Evolutionary conservation across 495 filamentous ascomycete genomes (phyloP), one percentile per base, ranked within the genome.

Genomic region (Lentithecium fluviatile): DNA sequence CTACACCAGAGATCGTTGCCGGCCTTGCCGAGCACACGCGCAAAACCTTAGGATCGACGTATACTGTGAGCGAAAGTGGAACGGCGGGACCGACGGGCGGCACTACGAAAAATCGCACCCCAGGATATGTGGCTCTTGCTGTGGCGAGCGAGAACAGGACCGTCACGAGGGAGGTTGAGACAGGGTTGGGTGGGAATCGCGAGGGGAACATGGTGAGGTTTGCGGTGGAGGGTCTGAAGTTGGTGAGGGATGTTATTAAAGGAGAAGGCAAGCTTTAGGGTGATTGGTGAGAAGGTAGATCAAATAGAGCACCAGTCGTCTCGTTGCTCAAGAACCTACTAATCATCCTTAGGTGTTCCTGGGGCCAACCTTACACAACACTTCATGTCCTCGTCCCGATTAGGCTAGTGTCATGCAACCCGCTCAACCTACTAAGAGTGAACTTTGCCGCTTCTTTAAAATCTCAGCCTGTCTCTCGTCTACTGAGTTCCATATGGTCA

Each of bases 11-110:
- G 7, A 78, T 85, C 46, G 82, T 85, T 25, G 71, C 72, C 5
- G 76, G 72, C 0, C 52, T 86, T n/a, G 83, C 82, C 0, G 76
- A 79, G 20, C 78, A 84, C 61, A 79, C 81, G 21, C 75, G 82
- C 23, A 69, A 64, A 34, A 81, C 71, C 34, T 69, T 85, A 23
- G 73, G 71, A 4, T 77, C 76, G 37, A 85, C 82, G 10, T 85
- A 63, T 29, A 78, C 77, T 42, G 64, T 85, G 12, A 77, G 73
- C 51, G 84, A 86, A 73, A 83, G 80, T 58, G 84, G 84, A 0
- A 85, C 83, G 0, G 83, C 83, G 11, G 83, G 83, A n/a, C 84
- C 83, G 15, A 82, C 79, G 6, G 81, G 82, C 8, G 83, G 83
- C 7, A 69, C 72, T 53, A 82, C 78, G 43, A 77, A 71, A 67